A percentile compares a stretch with the other conserved stretches of the same genome.
phyloP scores from a whole-genome alignment of 148 eudicot species.

The Linanthus parryae region DNA sequence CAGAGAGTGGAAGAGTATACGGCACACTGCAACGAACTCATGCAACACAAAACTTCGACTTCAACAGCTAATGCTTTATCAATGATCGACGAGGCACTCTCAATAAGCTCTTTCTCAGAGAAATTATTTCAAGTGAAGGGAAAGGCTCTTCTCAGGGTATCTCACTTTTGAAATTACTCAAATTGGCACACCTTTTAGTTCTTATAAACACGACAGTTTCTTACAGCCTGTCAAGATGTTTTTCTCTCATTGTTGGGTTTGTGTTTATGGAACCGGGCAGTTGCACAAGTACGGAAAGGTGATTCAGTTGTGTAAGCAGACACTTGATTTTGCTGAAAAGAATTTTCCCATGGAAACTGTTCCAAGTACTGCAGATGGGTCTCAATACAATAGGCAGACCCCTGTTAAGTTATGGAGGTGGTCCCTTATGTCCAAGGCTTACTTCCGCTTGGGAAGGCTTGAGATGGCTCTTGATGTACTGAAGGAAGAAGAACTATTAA shows the following conservation, averaged over 20 bases:
- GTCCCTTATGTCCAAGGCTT: conserved; percentile 46
- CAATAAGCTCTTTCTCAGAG: conserved; percentile 63
- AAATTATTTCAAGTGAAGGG: conserved; percentile 79
- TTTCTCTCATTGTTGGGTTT: conserved; percentile 14
- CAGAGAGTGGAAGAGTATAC: conserved; percentile 63
- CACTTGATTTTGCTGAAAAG: conserved; percentile 61
- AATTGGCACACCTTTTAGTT: not conserved
- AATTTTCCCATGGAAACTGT: conserved; percentile 33
- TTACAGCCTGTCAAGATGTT: not conserved
- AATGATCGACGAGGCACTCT: conserved; percentile 48
- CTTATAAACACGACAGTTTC: too few species aligned
- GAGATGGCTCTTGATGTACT: conserved; percentile 70
- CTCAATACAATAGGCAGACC: conserved; percentile 14
- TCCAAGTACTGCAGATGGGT: conserved; percentile 11
- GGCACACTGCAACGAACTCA: conserved; percentile 48
- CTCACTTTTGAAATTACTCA: conserved; percentile 15
- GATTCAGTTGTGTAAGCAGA: conserved; percentile 67
- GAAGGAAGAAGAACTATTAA: conserved; percentile 54
- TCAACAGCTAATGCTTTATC: conserved; percentile 52
- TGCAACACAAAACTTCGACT: conserved; percentile 50
- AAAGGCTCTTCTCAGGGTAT: conserved; percentile 69
- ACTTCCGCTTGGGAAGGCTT: conserved; percentile 77
- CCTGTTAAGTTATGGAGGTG: conserved; percentile 56
- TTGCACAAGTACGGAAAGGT: conserved; percentile 65
- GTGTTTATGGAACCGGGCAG: conserved; percentile 34